phyloP scores from a whole-genome alignment of 2,329 filamentous ascomycete genomes.

The Aspergillus fructus region DNA sequence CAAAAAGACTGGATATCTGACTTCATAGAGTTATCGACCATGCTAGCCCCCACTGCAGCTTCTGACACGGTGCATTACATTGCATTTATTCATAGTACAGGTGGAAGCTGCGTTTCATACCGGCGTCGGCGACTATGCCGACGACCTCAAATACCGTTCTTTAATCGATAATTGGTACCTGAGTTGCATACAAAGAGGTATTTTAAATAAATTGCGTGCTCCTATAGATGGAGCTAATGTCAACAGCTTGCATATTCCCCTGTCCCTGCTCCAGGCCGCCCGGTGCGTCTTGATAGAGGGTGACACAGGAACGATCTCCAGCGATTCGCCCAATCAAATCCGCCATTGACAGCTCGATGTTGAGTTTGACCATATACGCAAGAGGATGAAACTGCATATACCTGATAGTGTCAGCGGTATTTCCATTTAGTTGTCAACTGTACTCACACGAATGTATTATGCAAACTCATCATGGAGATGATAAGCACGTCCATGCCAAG shows the following conservation, averaged over 20 bases:
- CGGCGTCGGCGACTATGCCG: too few relatives aligned
- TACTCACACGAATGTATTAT: background rate
- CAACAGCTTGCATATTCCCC: background rate
- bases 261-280: background rate
- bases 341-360: background rate
- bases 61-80: too few relatives aligned
- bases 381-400: background rate
- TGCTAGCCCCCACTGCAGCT: too few relatives aligned
- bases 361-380: background rate
- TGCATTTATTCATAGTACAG: too few relatives aligned
- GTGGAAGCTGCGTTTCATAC: too few relatives aligned
- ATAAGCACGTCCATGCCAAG: background rate
- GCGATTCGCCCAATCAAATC: background rate
- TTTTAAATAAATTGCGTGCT: background rate
- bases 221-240: background rate
- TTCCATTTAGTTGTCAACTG: background rate
- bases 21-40: too few relatives aligned
- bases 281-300: background rate
- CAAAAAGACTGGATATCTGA: too few relatives aligned
- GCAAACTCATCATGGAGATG: background rate
- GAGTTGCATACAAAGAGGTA: too few relatives aligned
- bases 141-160: too few relatives aligned
- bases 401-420: background rate
- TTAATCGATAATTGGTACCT: too few relatives aligned
- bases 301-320: background rate